These are phyloP conservation scores for Ophiorrhiza pumila DNA, from an alignment of 257 asterid species.

Conservation along the genomic window DNA sequence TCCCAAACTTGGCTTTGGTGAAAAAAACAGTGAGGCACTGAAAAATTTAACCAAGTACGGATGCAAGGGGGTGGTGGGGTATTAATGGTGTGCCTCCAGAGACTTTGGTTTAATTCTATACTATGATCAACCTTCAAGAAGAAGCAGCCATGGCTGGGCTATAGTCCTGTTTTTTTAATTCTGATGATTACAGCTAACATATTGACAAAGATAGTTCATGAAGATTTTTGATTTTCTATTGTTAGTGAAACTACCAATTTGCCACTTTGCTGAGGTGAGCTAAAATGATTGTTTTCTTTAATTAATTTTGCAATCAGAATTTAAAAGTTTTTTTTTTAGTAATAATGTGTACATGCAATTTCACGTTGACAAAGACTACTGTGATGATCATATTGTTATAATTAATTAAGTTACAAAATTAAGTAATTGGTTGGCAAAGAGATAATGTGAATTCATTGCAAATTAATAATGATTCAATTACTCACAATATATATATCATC, in stretches of 20 bases:
- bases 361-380: not conserved
- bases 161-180: slow-evolving; percentile 36
- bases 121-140: slow-evolving; percentile 45
- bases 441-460: no score
- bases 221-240: slow-evolving; percentile 19
- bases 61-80: slow-evolving; percentile 15
- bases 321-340: not conserved
- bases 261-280: slow-evolving; percentile 15
- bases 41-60: slow-evolving; percentile 25
- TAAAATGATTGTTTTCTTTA: slow-evolving; percentile 1
- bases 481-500: no score
- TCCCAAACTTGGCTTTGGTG: not conserved
- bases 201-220: slow-evolving; percentile 71
- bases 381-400: not conserved
- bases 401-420: no score
- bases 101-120: slow-evolving; percentile 13
- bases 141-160: slow-evolving; percentile 48
- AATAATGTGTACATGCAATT: not conserved
- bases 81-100: slow-evolving; percentile 28
- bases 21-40: not conserved
- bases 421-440: not conserved
- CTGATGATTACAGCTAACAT: slow-evolving; percentile 65
- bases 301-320: slow-evolving; percentile 4
- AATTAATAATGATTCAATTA: no score
- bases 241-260: not conserved